A percentile compares a stretch with the other conserved stretches of the same genome.
These are phyloP conservation scores for Ceratobasidium sp. DNA, from an alignment of 1,284 basidiomycete genomes.

Conservation along the genomic window DNA sequence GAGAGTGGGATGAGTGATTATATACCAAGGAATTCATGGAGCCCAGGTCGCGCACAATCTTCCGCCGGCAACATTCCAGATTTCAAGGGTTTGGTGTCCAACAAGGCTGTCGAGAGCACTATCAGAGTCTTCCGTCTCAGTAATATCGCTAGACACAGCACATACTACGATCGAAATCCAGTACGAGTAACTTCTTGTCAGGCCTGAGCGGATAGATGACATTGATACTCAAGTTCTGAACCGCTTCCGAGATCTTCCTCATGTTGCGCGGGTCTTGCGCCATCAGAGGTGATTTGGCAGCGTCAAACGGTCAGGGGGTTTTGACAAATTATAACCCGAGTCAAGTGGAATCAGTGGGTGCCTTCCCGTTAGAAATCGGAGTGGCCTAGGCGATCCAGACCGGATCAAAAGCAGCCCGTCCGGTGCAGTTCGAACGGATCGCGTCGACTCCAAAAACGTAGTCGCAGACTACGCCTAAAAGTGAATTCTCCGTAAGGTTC, in stretches of 20 bases:
- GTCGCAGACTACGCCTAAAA: no score
- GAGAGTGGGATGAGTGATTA: not conserved
- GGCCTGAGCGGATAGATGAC: constrained; percentile 75
- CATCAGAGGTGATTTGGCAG: no score
- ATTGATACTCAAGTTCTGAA: constrained; percentile 66
- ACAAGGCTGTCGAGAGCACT: constrained; percentile 61
- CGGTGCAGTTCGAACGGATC: no score
- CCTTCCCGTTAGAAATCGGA: no score
- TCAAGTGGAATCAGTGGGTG: no score
- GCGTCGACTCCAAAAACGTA: no score
- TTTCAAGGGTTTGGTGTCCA: constrained; percentile 81
- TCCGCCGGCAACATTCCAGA: constrained; percentile 74
- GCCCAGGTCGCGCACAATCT: constrained; percentile 79
- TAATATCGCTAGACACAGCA: constrained; percentile 38
- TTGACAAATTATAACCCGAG: no score
- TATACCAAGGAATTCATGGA: constrained; percentile 77
- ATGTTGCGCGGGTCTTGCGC: constrained; percentile 75
- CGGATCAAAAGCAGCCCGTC: no score
- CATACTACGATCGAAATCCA: constrained; percentile 88
- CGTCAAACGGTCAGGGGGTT: no score
- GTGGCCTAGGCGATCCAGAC: no score
- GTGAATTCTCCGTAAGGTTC: no score
- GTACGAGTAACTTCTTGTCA: constrained; percentile 79
- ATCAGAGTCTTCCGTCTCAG: not conserved
- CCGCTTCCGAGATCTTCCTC: constrained; percentile 75